Evolutionary conservation across 495 filamentous ascomycete genomes (phyloP), one percentile per base, ranked within the genome.

Genomic region (Tuber aestivum): DNA sequence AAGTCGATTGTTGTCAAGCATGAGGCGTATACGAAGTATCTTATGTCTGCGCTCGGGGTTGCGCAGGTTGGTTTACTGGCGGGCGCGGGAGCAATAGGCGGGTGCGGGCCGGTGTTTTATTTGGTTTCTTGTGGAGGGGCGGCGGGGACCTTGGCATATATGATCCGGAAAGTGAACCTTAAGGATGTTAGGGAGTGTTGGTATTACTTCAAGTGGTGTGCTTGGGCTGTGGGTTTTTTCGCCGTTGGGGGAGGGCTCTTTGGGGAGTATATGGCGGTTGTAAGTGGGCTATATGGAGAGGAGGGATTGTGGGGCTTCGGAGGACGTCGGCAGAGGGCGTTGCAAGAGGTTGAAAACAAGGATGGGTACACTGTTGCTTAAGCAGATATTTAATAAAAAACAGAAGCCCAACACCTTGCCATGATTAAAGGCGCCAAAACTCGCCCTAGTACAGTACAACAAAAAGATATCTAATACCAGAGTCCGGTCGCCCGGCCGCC

Each of bases 1-100:
- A 98, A 97, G 86, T 94, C 91, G 79, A 99, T 97, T 82, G 95
- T 92, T 27, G 87, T 98, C 37, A 91, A 91, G 82, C 94, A 99
- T 80, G 92, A 96, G 76, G 87, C 90, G 38, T 89, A 97, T 78
- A 97, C 95, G 9, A 98, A 97, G 85, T 86, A 90, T 41, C 89
- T 99, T 20, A 86, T 99, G 74, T 90, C 89, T 12, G 92, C 90
- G 0, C 83, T 97, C 61, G 93, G 92, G 1, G 86, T 88, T 18
- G 85, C 88, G 2, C 95, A 99, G 83, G 86, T 97, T 35, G 89
- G 87, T n/a, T 85, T 97, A 42, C 87, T 99, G 41, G 92, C 89
- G 41, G 90, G 89, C 3, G 93, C 94, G 20, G 95, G 96, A 0
- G 81, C 88, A 35, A 89, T 90, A 2, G 86, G 87, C 10, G 93